Evolutionary conservation across 345 rosid species (phyloP).

Genomic region (Pugionium dolabratum): DNA sequence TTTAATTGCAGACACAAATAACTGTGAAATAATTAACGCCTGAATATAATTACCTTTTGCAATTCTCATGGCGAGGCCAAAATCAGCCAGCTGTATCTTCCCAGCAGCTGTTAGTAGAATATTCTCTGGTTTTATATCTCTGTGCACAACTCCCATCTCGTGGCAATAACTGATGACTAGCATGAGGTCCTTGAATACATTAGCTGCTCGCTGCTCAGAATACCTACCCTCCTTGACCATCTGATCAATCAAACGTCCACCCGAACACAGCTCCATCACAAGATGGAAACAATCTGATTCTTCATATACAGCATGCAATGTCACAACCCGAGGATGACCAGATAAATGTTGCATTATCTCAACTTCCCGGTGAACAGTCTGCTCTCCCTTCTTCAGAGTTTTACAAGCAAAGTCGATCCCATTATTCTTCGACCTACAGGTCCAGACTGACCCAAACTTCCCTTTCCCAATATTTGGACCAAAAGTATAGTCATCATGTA

Average conservation of each 20-base stretch:
- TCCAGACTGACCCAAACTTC: slow-evolving; percentile 82
- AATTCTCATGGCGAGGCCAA: slow-evolving; percentile 94
- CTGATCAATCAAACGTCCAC: slow-evolving; percentile 88
- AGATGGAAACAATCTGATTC: slow-evolving; percentile 78
- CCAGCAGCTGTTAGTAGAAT: slow-evolving; percentile 71
- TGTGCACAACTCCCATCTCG: slow-evolving; percentile 58
- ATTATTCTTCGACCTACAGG: slow-evolving; percentile 57
- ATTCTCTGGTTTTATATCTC: slow-evolving; percentile 97
- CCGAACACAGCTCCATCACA: slow-evolving; percentile 89
- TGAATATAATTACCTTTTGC: slow-evolving; percentile 54
- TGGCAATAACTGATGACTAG: slow-evolving; percentile 79
- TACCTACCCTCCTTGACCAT: slow-evolving; percentile 57
- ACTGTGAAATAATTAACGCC: background rate
- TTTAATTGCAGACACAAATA: background rate
- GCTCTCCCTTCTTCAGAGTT: slow-evolving; percentile 81
- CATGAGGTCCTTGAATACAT: slow-evolving; percentile 84
- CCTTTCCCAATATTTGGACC: slow-evolving; percentile 72
- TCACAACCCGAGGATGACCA: slow-evolving; percentile 88
- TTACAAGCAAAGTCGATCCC: slow-evolving; percentile 80
- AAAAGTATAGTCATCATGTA: slow-evolving; percentile 66
- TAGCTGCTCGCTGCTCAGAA: slow-evolving; percentile 83
- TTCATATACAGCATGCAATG: slow-evolving; percentile 82
- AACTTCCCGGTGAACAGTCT: slow-evolving; percentile 86
- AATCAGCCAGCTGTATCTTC: slow-evolving; percentile 91
- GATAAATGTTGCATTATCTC: slow-evolving; percentile 98